These are phyloP conservation scores for Aspergillus cristatus DNA, from an alignment of 495 filamentous ascomycete species.

Conservation along the genomic window DNA sequence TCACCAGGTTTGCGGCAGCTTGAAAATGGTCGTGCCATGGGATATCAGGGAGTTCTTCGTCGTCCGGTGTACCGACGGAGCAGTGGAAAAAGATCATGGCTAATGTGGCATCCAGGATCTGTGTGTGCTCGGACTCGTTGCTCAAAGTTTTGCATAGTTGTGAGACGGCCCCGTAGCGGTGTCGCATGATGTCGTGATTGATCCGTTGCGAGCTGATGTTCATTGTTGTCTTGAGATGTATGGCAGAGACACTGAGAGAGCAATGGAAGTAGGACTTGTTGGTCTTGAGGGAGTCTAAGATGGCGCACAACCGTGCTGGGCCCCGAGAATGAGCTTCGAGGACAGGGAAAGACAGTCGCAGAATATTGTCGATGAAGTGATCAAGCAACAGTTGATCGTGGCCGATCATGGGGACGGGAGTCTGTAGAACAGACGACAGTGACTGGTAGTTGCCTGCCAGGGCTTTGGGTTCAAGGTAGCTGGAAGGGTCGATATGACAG, in stretches of 20 bases:
- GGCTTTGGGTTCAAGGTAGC: too few relatives aligned
- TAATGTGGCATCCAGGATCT: constrained; percentile 85
- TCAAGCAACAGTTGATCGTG: constrained; percentile 72
- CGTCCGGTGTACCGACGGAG: constrained; percentile 73
- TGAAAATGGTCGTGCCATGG: constrained; percentile 93
- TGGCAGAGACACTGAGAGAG: constrained; percentile 84
- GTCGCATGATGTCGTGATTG: constrained; percentile 83
- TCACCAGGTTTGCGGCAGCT: constrained; percentile 68
- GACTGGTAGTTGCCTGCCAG: background rate
- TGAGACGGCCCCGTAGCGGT: constrained; percentile 79
- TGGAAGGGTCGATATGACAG: too few relatives aligned
- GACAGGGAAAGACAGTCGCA: constrained; percentile 80
- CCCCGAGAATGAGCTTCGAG: constrained; percentile 74
- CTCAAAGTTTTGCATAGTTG: constrained; percentile 71
- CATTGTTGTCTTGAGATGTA: constrained; percentile 74
- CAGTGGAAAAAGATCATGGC: constrained; percentile 96
- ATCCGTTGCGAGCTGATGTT: constrained; percentile 57
- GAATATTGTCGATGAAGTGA: constrained; percentile 81
- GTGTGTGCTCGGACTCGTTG: constrained; percentile 56
- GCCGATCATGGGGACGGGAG: constrained; percentile 70
- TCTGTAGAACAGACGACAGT: constrained; percentile 36
- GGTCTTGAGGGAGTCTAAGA: constrained; percentile 69
- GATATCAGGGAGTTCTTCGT: constrained; percentile 82
- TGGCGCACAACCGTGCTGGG: constrained; percentile 58
- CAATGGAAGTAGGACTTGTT: constrained; percentile 91